Percentiles rank a stretch among this genome's conserved stretches.
Evolutionary conservation across 169 alveolate genomes (phyloP).

Genomic region (Babesia bigemina): DNA sequence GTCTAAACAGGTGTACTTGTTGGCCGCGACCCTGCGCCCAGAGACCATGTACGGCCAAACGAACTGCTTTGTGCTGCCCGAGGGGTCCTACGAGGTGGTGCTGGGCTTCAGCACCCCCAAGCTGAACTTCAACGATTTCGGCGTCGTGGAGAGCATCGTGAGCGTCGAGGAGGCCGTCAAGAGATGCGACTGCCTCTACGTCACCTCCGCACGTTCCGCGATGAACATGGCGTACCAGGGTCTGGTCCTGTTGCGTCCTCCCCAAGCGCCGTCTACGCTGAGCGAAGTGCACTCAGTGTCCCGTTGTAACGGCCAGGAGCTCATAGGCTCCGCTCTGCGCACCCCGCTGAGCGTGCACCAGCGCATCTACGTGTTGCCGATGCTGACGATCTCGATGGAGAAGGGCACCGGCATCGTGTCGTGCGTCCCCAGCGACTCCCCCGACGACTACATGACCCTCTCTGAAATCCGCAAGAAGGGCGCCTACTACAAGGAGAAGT

Average conservation of each 20-base stretch:
- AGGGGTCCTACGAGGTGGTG: conserved; percentile 86
- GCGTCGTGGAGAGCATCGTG: conserved; percentile 70
- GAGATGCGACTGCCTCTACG: conserved; percentile 66
- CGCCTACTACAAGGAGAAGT: conserved; percentile 76
- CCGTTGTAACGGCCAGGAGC: conserved; percentile 84
- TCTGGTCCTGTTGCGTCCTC: conserved; percentile 27
- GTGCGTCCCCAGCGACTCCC: conserved; percentile 99
- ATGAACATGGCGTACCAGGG: conserved; percentile 93
- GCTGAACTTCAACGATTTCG: conserved; percentile 68
- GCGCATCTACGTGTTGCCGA: conserved; percentile 94
- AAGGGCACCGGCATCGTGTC: conserved; percentile 98
- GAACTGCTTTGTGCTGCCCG: conserved; percentile 95
- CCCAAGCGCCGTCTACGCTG: conserved; percentile 4
- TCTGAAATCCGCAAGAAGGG: conserved; percentile 89
- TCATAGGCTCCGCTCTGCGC: conserved; percentile 91
- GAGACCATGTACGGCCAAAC: conserved; percentile 99
- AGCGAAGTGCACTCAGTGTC: conserved; percentile 60
- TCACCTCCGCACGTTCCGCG: conserved; percentile 71
- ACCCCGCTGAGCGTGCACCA: conserved; percentile 92
- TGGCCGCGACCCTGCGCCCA: conserved; percentile 98
- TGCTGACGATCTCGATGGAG: conserved; percentile 95
- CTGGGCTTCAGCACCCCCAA: conserved; percentile 77
- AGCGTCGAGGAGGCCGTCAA: conserved; percentile 64
- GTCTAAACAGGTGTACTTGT: conserved; percentile 84
- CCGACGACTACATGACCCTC: conserved; percentile 97